These are phyloP conservation scores for Botrytis deweyae DNA, from an alignment of 2,329 filamentous ascomycete species.

Conservation along the genomic window DNA sequence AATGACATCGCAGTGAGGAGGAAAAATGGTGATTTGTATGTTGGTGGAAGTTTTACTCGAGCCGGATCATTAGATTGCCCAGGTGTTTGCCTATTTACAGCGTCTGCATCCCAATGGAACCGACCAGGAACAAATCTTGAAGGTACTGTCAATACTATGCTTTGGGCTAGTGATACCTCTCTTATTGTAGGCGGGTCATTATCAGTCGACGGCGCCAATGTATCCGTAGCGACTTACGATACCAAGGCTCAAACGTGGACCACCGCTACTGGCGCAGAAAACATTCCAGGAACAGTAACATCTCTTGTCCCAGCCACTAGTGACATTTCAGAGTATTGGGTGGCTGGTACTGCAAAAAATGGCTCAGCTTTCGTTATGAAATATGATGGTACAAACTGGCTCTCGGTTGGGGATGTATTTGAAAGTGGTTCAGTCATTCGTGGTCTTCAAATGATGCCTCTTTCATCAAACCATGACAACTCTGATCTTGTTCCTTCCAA, in stretches of 20 bases:
- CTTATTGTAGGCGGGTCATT: slow-evolving; percentile 79
- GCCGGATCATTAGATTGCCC: slow-evolving; percentile 83
- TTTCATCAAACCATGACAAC: slow-evolving; percentile 65
- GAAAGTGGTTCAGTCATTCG: slow-evolving; percentile 66
- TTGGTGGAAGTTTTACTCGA: slow-evolving; percentile 80
- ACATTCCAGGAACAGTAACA: slow-evolving; percentile 77
- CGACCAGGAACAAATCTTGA: slow-evolving; percentile 70
- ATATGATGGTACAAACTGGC: slow-evolving; percentile 73
- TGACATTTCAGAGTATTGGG: slow-evolving; percentile 76
- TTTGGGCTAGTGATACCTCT: slow-evolving; percentile 71
- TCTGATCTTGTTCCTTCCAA: slow-evolving; percentile 63
- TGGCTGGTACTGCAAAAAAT: slow-evolving; percentile 68
- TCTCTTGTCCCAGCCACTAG: slow-evolving; percentile 72
- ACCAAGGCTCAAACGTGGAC: slow-evolving; percentile 66
- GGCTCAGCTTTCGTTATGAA: slow-evolving; percentile 77
- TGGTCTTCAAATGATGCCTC: slow-evolving; percentile 76
- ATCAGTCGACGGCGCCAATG: slow-evolving; percentile 61
- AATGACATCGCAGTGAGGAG: slow-evolving; percentile 74
- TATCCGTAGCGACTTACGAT: slow-evolving; percentile 73
- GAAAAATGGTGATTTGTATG: slow-evolving; percentile 71
- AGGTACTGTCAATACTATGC: slow-evolving; percentile 69
- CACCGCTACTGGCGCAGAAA: slow-evolving; percentile 57
- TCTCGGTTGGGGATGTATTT: slow-evolving; percentile 61
- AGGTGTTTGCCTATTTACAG: slow-evolving; percentile 77
- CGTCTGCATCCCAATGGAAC: slow-evolving; percentile 71